Base-by-base conservation (phyloP, 768 basidiomycete species). In the Termitomyces sp. region DNA sequence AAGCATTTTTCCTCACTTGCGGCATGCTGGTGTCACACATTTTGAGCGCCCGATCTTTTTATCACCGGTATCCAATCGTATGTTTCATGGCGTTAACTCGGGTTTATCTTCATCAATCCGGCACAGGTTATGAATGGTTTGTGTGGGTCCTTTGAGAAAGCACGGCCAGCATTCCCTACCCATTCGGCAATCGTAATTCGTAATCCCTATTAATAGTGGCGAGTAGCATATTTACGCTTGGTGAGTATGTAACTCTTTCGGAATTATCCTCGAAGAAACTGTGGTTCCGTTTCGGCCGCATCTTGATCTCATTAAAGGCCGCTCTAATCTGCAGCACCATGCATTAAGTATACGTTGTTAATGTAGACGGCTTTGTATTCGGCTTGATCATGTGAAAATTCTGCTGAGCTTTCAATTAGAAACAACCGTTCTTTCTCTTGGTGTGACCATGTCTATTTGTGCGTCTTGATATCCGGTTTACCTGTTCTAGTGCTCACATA, bases 111-210 rank as follows among this genome's bases (percentile, higher is more conserved):
- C 18, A 60, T 45, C 34, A 55, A 42, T 48, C 15, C n/a, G 24
- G 37, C 22, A 50, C 48, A 81, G 78, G 69, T 24, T 66, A 67
- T 36, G 53, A 61, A 33, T 80, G 78, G 78, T 82, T 75, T 49
- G 78, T 64, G 67, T 81, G 79, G 78, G 79, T 82, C 6, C 68
- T 81, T 34, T 79, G 80, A 63, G 79, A 79, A 8, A 82, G 78
- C 59, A 79, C 77, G 0, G 81, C 79, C 79, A n/a, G 79, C 80
- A 20, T 18, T 42, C n/a, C 22, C 8, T 41, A 31, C 20, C 51
- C 22, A 31, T 51, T 24, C 42, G 22, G 37, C 34, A 42, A 49
- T 57, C 44, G 45, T 48, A 53, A 56, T 41, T 15, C 41, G 45
- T 48, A 55, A 56, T 31, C 15, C 37, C 5, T 52, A 30, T 44